Evolutionary conservation across 2,329 filamentous ascomycete genomes (phyloP), one percentile per base, ranked within the genome.

Genomic region (Penicillium hordei): DNA sequence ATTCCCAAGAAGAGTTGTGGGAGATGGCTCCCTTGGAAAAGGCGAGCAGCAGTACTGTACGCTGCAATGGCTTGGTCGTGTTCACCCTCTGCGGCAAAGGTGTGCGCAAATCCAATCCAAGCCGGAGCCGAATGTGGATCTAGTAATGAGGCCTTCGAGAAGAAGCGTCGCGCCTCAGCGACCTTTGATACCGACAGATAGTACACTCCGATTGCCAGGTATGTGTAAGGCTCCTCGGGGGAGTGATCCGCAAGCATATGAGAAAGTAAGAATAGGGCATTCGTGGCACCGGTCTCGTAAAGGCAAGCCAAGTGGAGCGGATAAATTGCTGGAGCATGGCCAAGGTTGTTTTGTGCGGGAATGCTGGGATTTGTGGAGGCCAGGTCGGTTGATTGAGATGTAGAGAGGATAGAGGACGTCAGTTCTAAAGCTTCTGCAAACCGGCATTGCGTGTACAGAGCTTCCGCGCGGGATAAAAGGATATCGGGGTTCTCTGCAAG

Each of bases 21-120:
- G 1, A 99, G 82, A 73, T 99, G 95, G 0, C 93, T 97, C 39
- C 94, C 94, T 80, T 97, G 96, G 76, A 99, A 99, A 0, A 99
- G 79, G 39, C 94, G 85, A 2, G 93, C 93, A 0, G 94, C 94
- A 0, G 94, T 99, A 31, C 91, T 96, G 77, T 99, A 99, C 0
- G 95, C 94, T 9, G 93, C 95, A 62, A 99, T 97, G 48, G 94
- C 94, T 77, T 99, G 94, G 73, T 99, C 94, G 74, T 97, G 93
- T 75, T 99, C 94, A 52, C 94, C 94, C 74, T 99, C 94, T 12
- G 92, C 93, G 1, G 94, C 94, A 72, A 99, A 99, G 0, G 94
- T 99, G 74, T 99, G 95, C 1, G 94, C 94, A 71, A 99, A 99
- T 1, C 95, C 94, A 63, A 99, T 97, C 94, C 94, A 99, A 3